Base-by-base conservation (phyloP, 176 grass and related monocot species). In the Phyllostachys edulis region DNA sequence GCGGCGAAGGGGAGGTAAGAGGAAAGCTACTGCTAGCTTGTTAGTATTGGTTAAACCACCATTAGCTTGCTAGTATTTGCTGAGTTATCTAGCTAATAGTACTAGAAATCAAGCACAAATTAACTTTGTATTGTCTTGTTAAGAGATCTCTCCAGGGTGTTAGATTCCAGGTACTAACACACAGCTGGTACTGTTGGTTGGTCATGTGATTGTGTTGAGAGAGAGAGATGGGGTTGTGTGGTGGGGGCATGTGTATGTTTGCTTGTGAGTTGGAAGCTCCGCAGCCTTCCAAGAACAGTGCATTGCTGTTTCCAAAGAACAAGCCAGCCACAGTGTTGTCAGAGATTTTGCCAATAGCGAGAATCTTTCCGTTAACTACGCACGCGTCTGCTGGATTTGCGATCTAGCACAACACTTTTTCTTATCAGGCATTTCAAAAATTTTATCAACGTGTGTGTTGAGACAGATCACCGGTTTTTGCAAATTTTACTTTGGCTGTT, bases 261-360 rank as follows among this genome's bases (percentile, higher is more conserved):
- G 81, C 26, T 71, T 26, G 87, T 38, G 47, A 89, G 76, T 75
- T 84, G 76, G 82, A 89, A 85, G 62, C 68, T 74, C 82, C n/a
- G 69, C 87, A 85, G 83, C 78, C 78, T 89, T 86, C 71, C 88
- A 82, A 71, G 45, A 65, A 85, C 83, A 85, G 62, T 44, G 71
- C 82, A 52, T 14, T 77, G 55, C 52, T 89, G 83, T 85, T 82
- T 41, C 83, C 77, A 71, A 76, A 81, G 78, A 66, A 34, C 68
- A 27, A 26, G 69, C 70, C 68, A 44, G 61, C 57, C 24, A 73
- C 86, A 46, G 80, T 45, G 66, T 4, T 73, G 81, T 29, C 86
- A 46, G 81, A 69, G 29, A 61, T 27, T 84, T 89, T n/a, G 47
- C 75, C 27, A 67, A 18, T 74, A 20, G n/a, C 69, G 5, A 79